These are phyloP conservation scores for Chlorella sp. DNA, from an alignment of 139 green algal species.

Conservation along the genomic window DNA sequence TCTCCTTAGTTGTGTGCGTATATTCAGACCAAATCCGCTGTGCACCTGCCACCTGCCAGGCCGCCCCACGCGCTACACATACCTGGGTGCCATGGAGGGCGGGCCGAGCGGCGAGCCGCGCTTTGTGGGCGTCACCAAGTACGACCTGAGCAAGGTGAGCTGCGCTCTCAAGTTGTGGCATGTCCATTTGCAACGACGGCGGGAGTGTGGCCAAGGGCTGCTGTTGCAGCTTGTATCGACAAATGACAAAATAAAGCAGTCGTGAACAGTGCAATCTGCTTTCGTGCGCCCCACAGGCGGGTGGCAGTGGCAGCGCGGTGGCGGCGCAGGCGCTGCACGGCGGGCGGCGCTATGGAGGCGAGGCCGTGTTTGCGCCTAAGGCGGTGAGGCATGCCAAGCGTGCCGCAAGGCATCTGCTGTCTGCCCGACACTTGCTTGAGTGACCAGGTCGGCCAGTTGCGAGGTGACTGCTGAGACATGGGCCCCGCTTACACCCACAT, in stretches of 20 bases:
- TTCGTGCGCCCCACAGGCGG: background rate
- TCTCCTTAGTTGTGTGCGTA: background rate
- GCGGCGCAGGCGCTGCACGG: constrained; percentile 56
- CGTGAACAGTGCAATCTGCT: too few relatives aligned
- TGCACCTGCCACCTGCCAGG: constrained; percentile 16
- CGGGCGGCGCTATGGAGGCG: constrained; percentile 54
- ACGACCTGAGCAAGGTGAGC: constrained; percentile 55
- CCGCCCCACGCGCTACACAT: constrained; percentile 40
- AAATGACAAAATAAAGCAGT: too few relatives aligned
- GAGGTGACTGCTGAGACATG: too few relatives aligned
- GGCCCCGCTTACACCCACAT: too few relatives aligned
- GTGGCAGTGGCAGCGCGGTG: constrained; percentile 15
- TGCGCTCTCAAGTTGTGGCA: too few relatives aligned
- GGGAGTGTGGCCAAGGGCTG: background rate
- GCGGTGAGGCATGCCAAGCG: too few relatives aligned
- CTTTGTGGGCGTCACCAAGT: constrained; percentile 73
- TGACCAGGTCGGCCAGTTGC: too few relatives aligned
- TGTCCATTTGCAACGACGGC: background rate
- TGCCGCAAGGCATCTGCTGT: too few relatives aligned
- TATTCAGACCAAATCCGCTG: background rate
- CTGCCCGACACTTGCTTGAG: too few relatives aligned
- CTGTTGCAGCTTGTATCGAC: background rate
- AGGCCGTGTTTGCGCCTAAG: constrained; percentile 74
- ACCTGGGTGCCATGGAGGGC: constrained; percentile 35
- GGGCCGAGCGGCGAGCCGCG: constrained; percentile 17